These are phyloP conservation scores for Globisporangium nunn DNA, from an alignment of 352 stramenopile genomes.

Conservation along the genomic window DNA sequence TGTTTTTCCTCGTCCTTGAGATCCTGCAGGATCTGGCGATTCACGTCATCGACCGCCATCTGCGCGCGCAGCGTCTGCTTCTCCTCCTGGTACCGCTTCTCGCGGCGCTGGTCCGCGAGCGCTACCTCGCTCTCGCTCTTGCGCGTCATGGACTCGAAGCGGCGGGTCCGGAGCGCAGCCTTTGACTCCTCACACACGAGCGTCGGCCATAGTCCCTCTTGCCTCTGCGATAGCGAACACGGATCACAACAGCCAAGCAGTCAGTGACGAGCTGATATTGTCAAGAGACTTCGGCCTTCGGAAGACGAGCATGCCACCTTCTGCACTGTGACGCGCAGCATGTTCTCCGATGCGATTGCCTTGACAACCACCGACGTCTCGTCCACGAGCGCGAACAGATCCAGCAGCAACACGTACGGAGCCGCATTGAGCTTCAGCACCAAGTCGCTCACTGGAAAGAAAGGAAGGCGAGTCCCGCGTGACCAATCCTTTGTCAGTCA, in stretches of 20 bases:
- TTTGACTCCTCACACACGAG: slow-evolving; percentile 37
- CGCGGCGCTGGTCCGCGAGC: slow-evolving; percentile 38
- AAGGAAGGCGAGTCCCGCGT: background rate
- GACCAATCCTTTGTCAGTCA: background rate
- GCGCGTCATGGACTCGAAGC: slow-evolving; percentile 57
- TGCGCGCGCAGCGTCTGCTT: slow-evolving; percentile 71
- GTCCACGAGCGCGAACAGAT: slow-evolving; percentile 54
- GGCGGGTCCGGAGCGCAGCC: slow-evolving; percentile 25
- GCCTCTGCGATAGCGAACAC: background rate
- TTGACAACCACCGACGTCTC: slow-evolving; percentile 43
- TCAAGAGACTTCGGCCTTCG: background rate
- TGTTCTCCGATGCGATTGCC: slow-evolving; percentile 23
- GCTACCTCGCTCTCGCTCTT: slow-evolving; percentile 33
- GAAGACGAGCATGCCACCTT: slow-evolving; percentile 19
- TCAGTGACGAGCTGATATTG: background rate
- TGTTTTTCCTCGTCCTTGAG: slow-evolving; percentile 73
- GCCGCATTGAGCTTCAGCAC: slow-evolving; percentile 75
- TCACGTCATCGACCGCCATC: slow-evolving; percentile 74
- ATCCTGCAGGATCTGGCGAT: slow-evolving; percentile 63
- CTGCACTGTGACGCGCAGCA: slow-evolving; percentile 41
- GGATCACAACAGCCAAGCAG: background rate
- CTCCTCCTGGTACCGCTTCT: slow-evolving; percentile 54
- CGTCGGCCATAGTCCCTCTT: slow-evolving; percentile 31
- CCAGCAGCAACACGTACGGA: slow-evolving; percentile 69
- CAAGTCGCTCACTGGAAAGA: slow-evolving; percentile 56